Conservation (phyloP, 2,329 filamentous ascomycete genomes). For the Alternaria postmessia region DNA sequence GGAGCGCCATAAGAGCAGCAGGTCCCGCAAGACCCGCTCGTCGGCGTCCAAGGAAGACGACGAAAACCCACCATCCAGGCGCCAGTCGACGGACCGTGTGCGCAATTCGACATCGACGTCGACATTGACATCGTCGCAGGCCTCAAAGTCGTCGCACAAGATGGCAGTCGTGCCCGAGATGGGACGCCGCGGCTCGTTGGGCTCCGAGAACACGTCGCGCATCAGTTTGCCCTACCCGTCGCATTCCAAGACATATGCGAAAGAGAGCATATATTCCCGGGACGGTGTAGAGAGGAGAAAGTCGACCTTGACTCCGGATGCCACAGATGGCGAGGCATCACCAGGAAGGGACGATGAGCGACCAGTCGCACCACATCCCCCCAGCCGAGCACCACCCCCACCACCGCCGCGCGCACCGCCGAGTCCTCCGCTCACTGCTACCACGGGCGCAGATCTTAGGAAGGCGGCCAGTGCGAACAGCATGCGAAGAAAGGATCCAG, state of each 20-base stretch:
- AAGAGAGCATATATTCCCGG: slow-evolving; percentile 76
- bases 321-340: slow-evolving; percentile 52
- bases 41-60: slow-evolving; percentile 40
- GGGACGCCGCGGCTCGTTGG: slow-evolving; percentile 51
- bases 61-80: slow-evolving; percentile 29
- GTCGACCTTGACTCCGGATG: slow-evolving; percentile 50
- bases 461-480: slow-evolving; percentile 56
- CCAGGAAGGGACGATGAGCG: slow-evolving; percentile 34
- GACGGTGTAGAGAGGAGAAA: slow-evolving; percentile 48
- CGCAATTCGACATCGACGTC: slow-evolving; percentile 36
- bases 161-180: slow-evolving; percentile 58
- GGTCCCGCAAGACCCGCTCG: slow-evolving; percentile 42
- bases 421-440: slow-evolving; percentile 58
- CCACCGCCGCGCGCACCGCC: slow-evolving; percentile 51
- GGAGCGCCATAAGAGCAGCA: slow-evolving; percentile 39
- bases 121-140: slow-evolving; percentile 27
- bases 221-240: slow-evolving; percentile 73
- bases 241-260: slow-evolving; percentile 91
- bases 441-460: slow-evolving; percentile 51
- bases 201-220: slow-evolving; percentile 48
- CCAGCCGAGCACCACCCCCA: slow-evolving; percentile 28
- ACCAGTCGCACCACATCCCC: slow-evolving; percentile 18
- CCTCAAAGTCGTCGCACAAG: slow-evolving; percentile 41
- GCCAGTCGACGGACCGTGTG: slow-evolving; percentile 37
- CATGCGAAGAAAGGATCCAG: slow-evolving; percentile 52